Conservation (phyloP, 805 yeast species). For the Kurtzmaniella fragi region DNA sequence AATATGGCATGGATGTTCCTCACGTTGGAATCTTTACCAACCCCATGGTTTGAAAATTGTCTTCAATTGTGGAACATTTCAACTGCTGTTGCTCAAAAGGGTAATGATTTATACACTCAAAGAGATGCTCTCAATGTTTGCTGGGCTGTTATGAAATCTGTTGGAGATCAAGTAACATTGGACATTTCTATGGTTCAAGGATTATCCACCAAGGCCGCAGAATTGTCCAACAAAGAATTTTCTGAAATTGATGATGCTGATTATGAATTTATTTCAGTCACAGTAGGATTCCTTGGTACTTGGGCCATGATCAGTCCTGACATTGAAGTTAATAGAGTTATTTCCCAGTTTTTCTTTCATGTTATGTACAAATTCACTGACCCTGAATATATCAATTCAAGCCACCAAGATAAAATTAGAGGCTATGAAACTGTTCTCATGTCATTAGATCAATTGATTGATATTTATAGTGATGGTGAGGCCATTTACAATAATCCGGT, state of each 20-base stretch:
- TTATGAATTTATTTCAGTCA: conserved; percentile 37
- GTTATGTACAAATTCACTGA: conserved; percentile 11
- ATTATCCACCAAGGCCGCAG: conserved; percentile 2
- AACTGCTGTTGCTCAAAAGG: conserved; percentile 8
- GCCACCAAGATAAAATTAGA: conserved; percentile 16
- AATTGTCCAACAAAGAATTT: conserved; percentile 11
- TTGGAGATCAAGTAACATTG: conserved; percentile 27
- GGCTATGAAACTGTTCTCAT: conserved; percentile 48
- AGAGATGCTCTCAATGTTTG: conserved; percentile 29
- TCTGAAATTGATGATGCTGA: conserved; percentile 6
- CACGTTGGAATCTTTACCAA: conserved; percentile 25
- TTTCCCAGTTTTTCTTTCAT: conserved; percentile 42
- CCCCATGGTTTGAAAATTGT: conserved; percentile 33
- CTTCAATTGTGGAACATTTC: conserved; percentile 26
- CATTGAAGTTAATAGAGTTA: conserved; percentile 37
- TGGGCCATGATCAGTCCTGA: conserved; percentile 44
- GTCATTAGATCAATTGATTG: conserved; percentile 63
- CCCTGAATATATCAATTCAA: conserved; percentile 1
- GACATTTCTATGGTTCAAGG: conserved; percentile 1
- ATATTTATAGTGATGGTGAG: conserved; percentile 70
- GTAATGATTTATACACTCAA: conserved; percentile 18
- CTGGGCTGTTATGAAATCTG: conserved; percentile 34
- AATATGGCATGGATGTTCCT: conserved; percentile 61
- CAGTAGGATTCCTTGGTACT: conserved; percentile 50
- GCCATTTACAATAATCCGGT: conserved; percentile 64